phyloP scores from a whole-genome alignment of 805 yeast genomes.

The Pichia insulana region DNA sequence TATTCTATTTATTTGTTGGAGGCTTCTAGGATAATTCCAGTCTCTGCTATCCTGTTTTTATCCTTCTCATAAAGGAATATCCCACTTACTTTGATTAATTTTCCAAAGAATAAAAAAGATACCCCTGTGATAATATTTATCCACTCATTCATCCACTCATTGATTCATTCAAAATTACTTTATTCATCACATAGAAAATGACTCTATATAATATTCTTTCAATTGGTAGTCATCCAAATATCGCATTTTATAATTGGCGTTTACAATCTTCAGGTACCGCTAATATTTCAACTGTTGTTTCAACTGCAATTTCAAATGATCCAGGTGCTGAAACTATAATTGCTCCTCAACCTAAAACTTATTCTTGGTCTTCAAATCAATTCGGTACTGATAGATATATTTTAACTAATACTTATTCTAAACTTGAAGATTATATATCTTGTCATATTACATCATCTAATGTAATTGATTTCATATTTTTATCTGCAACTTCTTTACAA shows the following conservation, averaged over 20 bases:
- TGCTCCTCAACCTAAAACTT: slow-evolving; percentile 11
- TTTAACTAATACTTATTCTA: slow-evolving; percentile 14
- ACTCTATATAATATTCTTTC: slow-evolving; percentile 7
- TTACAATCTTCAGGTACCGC: slow-evolving; percentile 37
- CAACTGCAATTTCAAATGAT: slow-evolving; percentile 12
- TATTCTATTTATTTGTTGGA: too few relatives aligned
- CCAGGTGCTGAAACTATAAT: not conserved
- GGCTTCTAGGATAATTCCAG: too few relatives aligned
- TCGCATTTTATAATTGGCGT: slow-evolving; percentile 53
- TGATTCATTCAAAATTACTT: not conserved
- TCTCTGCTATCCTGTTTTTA: too few relatives aligned
- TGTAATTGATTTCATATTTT: slow-evolving; percentile 34
- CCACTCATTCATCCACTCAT: not conserved
- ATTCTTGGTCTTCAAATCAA: slow-evolving; percentile 26
- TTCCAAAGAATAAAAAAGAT: too few relatives aligned
- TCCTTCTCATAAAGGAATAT: too few relatives aligned
- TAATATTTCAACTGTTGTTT: slow-evolving; percentile 34
- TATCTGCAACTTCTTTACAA: slow-evolving; percentile 43
- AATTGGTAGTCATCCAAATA: slow-evolving; percentile 46
- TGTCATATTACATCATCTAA: slow-evolving; percentile 1
- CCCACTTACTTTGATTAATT: too few relatives aligned
- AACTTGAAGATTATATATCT: slow-evolving; percentile 21
- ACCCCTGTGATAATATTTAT: too few relatives aligned
- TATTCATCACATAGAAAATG: slow-evolving; percentile 3
- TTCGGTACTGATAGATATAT: slow-evolving; percentile 28